Percentiles rank a stretch among this genome's conserved stretches.
phyloP scores from a whole-genome alignment of 2,329 filamentous ascomycete species.

The Colletotrichum zoysiae region DNA sequence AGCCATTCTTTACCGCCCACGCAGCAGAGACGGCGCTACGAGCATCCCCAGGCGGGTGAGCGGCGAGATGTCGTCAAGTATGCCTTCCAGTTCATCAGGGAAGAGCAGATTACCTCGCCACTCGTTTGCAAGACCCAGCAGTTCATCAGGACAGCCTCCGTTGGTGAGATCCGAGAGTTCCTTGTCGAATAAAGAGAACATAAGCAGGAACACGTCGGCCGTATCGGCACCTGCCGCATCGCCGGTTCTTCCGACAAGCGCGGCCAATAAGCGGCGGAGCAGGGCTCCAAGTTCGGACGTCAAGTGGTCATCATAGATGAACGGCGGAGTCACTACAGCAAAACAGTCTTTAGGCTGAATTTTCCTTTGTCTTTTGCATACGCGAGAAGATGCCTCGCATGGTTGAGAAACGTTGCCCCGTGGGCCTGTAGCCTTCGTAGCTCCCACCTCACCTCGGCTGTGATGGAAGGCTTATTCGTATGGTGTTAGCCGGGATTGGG shows the following conservation, averaged over 20 bases:
- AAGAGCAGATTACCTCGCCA: slow-evolving; percentile 58
- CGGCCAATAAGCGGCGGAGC: slow-evolving; percentile 39
- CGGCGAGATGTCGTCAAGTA: slow-evolving; percentile 50
- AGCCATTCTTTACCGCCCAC: slow-evolving; percentile 55
- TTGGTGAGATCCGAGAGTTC: slow-evolving; percentile 56
- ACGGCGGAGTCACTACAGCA: neutral
- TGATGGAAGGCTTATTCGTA: neutral
- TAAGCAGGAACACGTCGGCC: slow-evolving; percentile 41
- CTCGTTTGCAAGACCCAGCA: slow-evolving; percentile 46
- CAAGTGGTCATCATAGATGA: slow-evolving; percentile 40
- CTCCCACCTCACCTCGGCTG: neutral
- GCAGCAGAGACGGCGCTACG: slow-evolving; percentile 57
- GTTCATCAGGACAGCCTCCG: slow-evolving; percentile 44
- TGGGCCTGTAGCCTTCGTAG: neutral
- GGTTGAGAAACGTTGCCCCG: slow-evolving; percentile 4
- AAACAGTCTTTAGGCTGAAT: neutral
- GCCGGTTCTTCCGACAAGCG: slow-evolving; percentile 32
- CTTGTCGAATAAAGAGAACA: slow-evolving; percentile 56
- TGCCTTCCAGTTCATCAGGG: slow-evolving; percentile 40
- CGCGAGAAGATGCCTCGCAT: slow-evolving; percentile 11
- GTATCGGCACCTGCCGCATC: slow-evolving; percentile 39
- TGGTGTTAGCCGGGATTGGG: neutral
- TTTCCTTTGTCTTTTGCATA: slow-evolving; percentile 37
- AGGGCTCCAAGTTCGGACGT: slow-evolving; percentile 43
- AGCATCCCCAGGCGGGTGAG: slow-evolving; percentile 59